phyloP scores from a whole-genome alignment of 192 early-diverging fungal genomes.

The Rhizophagus prolifer region DNA sequence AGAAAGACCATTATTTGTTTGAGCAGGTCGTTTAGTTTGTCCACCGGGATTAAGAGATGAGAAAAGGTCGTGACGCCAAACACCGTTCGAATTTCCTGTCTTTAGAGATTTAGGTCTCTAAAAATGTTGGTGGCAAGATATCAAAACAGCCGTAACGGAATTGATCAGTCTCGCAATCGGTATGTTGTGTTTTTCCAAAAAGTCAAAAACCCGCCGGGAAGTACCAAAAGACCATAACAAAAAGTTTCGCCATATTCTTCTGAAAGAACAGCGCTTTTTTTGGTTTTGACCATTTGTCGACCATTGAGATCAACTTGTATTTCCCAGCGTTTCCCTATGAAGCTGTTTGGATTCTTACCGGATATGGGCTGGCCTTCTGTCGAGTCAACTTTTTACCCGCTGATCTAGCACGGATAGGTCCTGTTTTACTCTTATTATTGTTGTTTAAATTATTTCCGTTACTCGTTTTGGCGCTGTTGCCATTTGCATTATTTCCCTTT shows the following conservation, averaged over 20 bases:
- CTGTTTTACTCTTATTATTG: conserved; percentile 21
- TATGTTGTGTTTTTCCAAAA: background rate
- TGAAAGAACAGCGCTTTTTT: conserved; percentile 8
- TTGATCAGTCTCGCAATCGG: conserved; percentile 14
- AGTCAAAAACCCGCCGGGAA: conserved; percentile 1
- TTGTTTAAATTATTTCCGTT: conserved; percentile 9
- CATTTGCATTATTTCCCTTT: background rate
- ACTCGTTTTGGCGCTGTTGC: background rate
- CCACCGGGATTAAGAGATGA: conserved; percentile 11
- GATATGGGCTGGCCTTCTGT: conserved; percentile 33
- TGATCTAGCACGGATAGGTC: conserved; percentile 28
- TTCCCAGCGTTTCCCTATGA: conserved; percentile 11
- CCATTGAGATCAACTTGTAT: conserved; percentile 5
- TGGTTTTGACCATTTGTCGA: background rate
- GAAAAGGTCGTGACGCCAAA: conserved; percentile 30
- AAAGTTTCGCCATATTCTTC: conserved; percentile 24
- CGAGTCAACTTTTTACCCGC: conserved; percentile 30
- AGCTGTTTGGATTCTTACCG: conserved; percentile 32
- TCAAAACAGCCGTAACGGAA: conserved; percentile 6
- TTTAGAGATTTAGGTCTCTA: conserved; percentile 23
- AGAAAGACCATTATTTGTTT: conserved; percentile 11
- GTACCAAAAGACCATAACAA: conserved; percentile 6
- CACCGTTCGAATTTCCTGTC: conserved; percentile 23
- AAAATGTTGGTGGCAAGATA: background rate
- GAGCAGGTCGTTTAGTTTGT: conserved; percentile 11